Evolutionary conservation across 306 rosid species (phyloP), one percentile per base, ranked within the genome.

Genomic region (Carpinus fangiana): DNA sequence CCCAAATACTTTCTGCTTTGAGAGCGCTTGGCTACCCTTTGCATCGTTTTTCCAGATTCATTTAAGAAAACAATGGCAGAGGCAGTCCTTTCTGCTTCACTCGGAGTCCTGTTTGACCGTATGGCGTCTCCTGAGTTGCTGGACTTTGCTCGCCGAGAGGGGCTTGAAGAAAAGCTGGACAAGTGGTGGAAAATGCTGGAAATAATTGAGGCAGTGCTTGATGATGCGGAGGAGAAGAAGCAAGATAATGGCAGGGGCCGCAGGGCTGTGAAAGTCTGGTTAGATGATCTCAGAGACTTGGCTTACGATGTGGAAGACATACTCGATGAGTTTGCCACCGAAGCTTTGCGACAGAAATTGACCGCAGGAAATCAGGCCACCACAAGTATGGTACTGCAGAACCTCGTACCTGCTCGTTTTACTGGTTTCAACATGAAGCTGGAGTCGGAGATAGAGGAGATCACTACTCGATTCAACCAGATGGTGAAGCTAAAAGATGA

Each of bases 301-400:
- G 70, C 85, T 21, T 23, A 53, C 41, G 53, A 71, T 1, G 13
- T 80, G 5, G 84, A 79, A 3, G 81, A 84, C 52, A 10, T 73
- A 7, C 52, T 85, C 10, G 80, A 82, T 26, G 76, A 80, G 26
- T 60, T 52, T 70, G 72, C 75, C 2, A 66, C 13, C 0, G 47
- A 84, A 65, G 75, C 57, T 9, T 18, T 75, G 8, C 56, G 34
- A 0, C 78, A 47, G 7, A 17, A 62, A 45, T 41, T 2, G 12
- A 48, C 2, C 0, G 6, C 17, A 16, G 41, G 2, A 18, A 47
- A n/a, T 17, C 16, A 59, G 21, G 34, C 4, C 0, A 12, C 20
- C 51, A 8, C 64, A 48, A 4, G 41, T 14, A 34, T 12, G 82
- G 64, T 48, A 71, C 71, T 31, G 34, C 34, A 16, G 8, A 48